Base-by-base conservation (phyloP, 2,329 filamentous ascomycete species). In the Zarea fungicola region DNA sequence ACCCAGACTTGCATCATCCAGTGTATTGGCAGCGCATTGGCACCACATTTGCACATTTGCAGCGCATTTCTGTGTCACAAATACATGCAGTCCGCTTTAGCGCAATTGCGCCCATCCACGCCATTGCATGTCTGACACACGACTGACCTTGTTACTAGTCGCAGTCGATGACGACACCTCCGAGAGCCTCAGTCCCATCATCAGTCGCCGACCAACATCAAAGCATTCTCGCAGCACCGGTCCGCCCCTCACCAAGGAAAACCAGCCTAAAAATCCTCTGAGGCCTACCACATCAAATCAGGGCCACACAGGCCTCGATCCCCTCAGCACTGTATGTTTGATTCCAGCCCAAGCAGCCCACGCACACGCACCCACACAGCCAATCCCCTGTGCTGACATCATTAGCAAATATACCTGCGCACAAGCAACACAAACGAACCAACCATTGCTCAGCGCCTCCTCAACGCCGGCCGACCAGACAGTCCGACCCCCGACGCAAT, bases 381-480 rank as follows among this genome's bases (percentile, higher is more conserved):
- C 34, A 18, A 16, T 43, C 28, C 23, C 3, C 25, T 11, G 14
- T 32, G n/a, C 28, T 47, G n/a, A 42, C 21, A 14, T 4, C 5
- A 8, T 4, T 29, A 69, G 66, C 67, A 70, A 68, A 70, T 70
- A 39, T 69, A 65, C 42, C 56, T 69, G 19, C 61, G 67, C 49
- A 67, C 66, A 19, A 68, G 63, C 49, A 69, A 60, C 53, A 61
- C 59, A 49, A 51, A 60, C 21, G 66, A 67, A 36, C 64, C 65
- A 46, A 75, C 78, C 8, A 76, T 81, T 46, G 72, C 78, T 9
- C 72, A 78, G 45, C 75, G 76, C 52, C 64, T 84, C 23, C 75
- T 80, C 45, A 73, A 70, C 54, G 64, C 75, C 51, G 68, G 72
- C 52, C 70, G 73, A 16, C 71, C 76, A 21, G 83, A 84, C 7